Conservation (phyloP, 2,329 filamentous ascomycete genomes). For the Colletotrichum limetticola region DNA sequence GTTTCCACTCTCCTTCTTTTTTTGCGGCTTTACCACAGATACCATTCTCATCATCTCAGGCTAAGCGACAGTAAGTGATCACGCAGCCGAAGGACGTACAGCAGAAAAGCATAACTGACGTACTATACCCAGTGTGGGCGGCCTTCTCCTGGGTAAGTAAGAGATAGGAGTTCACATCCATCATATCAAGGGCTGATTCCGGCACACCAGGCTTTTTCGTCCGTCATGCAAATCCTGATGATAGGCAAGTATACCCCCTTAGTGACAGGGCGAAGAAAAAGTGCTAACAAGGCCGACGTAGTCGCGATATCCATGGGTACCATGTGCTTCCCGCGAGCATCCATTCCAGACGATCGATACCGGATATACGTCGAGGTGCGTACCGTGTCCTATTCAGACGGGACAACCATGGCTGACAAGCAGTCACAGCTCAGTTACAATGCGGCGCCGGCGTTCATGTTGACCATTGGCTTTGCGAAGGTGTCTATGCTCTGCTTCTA, state of each 20-base stretch:
- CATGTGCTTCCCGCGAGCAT: not conserved
- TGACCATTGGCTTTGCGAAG: not conserved
- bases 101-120: not conserved
- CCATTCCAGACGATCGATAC: not conserved
- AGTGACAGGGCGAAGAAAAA: not conserved
- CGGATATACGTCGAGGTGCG: not conserved
- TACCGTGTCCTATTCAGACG: not conserved
- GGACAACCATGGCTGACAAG: not conserved
- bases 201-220: not conserved
- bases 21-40: not conserved
- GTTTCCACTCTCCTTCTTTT: not conserved
- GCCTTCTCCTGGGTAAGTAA: not conserved
- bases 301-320: not conserved
- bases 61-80: not conserved
- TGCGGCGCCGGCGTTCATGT: not conserved
- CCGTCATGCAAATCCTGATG: not conserved
- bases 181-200: not conserved
- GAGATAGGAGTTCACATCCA: not conserved
- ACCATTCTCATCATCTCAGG: not conserved
- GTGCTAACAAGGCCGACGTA: not conserved
- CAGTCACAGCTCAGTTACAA: not conserved
- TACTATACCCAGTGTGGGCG: not conserved
- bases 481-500: not conserved
- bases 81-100: not conserved
- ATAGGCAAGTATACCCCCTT: not conserved